A percentile compares a stretch with the other conserved stretches of the same genome.
Evolutionary conservation across 139 green algal genomes (phyloP).

Genomic region (Pleodorina starrii): DNA sequence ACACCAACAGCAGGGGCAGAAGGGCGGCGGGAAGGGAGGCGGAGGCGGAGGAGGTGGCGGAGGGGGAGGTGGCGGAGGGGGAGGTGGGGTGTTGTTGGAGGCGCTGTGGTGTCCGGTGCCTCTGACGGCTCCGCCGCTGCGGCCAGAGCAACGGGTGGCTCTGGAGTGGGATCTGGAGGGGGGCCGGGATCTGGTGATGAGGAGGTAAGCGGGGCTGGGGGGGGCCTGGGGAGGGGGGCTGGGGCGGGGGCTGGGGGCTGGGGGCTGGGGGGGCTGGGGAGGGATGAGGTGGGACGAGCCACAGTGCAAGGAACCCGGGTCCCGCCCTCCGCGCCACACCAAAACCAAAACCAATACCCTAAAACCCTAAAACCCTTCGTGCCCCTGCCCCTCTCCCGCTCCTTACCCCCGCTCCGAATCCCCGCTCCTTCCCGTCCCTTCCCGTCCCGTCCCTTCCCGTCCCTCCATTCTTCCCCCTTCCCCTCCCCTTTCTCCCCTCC

Average conservation of each 20-base stretch:
- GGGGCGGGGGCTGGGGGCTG: not conserved
- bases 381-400: not conserved
- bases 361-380: not conserved
- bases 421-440: not conserved
- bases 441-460: not conserved
- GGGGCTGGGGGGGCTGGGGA: not conserved
- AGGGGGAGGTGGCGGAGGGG: not conserved
- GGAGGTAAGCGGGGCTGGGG: not conserved
- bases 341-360: too few species aligned
- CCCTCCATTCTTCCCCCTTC: not conserved
- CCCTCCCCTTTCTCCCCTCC: not conserved
- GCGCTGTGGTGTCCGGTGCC: conserved; percentile 43
- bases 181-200: conserved; percentile 9
- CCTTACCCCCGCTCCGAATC: not conserved
- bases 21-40: not conserved
- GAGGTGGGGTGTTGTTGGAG: not conserved
- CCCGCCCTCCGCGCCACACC: too few species aligned
- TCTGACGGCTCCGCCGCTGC: conserved; percentile 7
- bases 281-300: too few species aligned
- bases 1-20: too few species aligned
- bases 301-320: too few species aligned
- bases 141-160: not conserved
- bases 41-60: not conserved
- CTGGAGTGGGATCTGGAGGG: conserved; percentile 31
- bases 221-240: not conserved